Evolutionary conservation across 2,329 filamentous ascomycete genomes (phyloP).

Genomic region (Pseudogymnoascus destructans): DNA sequence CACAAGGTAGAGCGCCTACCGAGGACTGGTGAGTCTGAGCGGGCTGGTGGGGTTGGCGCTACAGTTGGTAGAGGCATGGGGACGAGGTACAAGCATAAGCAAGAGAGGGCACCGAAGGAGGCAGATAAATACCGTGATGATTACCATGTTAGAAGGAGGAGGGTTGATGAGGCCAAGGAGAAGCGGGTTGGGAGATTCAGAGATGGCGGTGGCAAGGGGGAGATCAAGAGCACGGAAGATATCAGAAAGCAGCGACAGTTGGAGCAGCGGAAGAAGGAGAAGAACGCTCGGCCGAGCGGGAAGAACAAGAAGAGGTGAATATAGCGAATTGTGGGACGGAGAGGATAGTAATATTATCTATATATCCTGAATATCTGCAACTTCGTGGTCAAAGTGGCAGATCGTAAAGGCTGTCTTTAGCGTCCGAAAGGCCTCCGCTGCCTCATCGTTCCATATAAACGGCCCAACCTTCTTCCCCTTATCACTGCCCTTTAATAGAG

Average conservation of each 20-base stretch:
- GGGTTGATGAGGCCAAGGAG: constrained; percentile 75
- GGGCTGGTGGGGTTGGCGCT: constrained; percentile 26
- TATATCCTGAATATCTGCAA: background rate
- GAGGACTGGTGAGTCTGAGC: constrained; percentile 70
- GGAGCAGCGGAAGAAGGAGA: constrained; percentile 64
- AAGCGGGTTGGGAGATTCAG: constrained; percentile 63
- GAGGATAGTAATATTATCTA: background rate
- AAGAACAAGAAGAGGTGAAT: constrained; percentile 29
- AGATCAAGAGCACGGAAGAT: constrained; percentile 71
- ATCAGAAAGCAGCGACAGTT: constrained; percentile 71
- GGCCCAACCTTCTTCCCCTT: no score
- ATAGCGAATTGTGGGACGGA: background rate
- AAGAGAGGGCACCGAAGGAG: constrained; percentile 78
- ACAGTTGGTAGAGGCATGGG: constrained; percentile 30
- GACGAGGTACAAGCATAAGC: constrained; percentile 69
- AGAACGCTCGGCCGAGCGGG: constrained; percentile 73
- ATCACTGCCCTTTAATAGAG: no score
- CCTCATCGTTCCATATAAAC: no score
- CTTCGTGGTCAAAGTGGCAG: no score
- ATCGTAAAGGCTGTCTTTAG: no score
- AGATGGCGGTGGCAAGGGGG: constrained; percentile 59
- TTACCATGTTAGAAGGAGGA: constrained; percentile 81
- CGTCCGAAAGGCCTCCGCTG: no score
- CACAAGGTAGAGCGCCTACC: constrained; percentile 71
- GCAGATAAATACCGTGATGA: constrained; percentile 88